Conservation (phyloP, 768 basidiomycete genomes). For the Wakefieldia striispora region DNA sequence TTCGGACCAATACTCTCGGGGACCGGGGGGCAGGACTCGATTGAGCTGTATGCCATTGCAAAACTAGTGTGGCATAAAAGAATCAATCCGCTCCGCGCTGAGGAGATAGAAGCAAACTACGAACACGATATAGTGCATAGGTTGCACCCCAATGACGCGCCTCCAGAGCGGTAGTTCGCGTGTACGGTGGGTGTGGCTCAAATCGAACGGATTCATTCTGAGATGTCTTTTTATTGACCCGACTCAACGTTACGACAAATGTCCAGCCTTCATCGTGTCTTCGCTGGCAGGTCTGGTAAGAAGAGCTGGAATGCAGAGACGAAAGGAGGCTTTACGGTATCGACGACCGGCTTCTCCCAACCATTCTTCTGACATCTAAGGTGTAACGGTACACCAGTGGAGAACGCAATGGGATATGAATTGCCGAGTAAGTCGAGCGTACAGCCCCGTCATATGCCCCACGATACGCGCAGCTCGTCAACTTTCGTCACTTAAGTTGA, state of each 20-base stretch:
- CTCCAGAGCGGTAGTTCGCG: constrained; percentile 66
- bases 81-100: constrained; percentile 6
- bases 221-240: constrained; percentile 67
- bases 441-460: not conserved
- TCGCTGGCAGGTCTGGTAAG: constrained; percentile 35
- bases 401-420: not conserved
- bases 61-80: constrained; percentile 45
- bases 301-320: not conserved
- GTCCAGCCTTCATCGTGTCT: constrained; percentile 51
- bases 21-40: constrained; percentile 75
- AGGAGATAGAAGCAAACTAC: constrained; percentile 32
- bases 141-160: constrained; percentile 92
- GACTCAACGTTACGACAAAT: constrained; percentile 66
- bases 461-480: not conserved
- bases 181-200: constrained; percentile 70
- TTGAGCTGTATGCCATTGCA: constrained; percentile 75
- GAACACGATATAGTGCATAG: constrained; percentile 82
- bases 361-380: constrained; percentile 82
- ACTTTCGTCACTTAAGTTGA: not conserved
- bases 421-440: not conserved
- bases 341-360: constrained; percentile 83
- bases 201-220: constrained; percentile 68
- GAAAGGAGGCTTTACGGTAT: constrained; percentile 49
- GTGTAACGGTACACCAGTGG: no score
- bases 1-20: constrained; percentile 85